phyloP scores from a whole-genome alignment of 345 rosid species.

The Combretum micranthum region DNA sequence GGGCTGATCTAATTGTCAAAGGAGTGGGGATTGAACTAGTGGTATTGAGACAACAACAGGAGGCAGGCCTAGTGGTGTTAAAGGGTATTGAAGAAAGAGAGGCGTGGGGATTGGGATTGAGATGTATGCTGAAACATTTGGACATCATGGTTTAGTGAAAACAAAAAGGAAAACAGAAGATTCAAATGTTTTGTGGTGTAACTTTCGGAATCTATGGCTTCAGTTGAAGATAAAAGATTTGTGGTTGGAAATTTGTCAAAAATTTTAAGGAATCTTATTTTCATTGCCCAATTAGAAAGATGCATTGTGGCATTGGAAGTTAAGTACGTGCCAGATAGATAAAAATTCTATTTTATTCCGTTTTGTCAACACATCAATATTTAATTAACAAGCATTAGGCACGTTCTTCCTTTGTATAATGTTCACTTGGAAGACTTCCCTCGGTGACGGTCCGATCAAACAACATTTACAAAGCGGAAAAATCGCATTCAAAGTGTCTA shows the following conservation, averaged over 20 bases:
- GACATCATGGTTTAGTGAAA: constrained; percentile 38
- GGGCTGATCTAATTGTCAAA: constrained; percentile 2
- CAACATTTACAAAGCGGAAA: too few species aligned
- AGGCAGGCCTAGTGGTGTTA: constrained; percentile 16
- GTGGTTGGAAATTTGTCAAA: not conserved
- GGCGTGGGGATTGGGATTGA: constrained; percentile 29
- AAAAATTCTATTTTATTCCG: too few species aligned
- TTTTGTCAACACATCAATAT: too few species aligned
- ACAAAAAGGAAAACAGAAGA: constrained; percentile 16
- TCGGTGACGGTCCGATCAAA: too few species aligned
- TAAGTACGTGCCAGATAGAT: too few species aligned
- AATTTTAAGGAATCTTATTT: too few species aligned
- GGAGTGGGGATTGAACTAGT: not conserved
- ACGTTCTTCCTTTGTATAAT: too few species aligned
- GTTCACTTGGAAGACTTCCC: too few species aligned
- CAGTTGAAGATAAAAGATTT: constrained; percentile 13
- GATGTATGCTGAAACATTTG: constrained; percentile 38
- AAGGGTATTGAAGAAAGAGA: not conserved
- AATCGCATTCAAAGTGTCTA: too few species aligned
- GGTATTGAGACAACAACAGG: constrained; percentile 13
- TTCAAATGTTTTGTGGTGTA: not conserved
- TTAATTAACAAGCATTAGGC: too few species aligned
- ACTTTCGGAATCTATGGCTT: constrained; percentile 16
- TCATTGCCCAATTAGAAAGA: too few species aligned
- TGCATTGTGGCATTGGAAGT: too few species aligned